Conservation (phyloP, 2,329 filamentous ascomycete species). For the Colletotrichum zoysiae region DNA sequence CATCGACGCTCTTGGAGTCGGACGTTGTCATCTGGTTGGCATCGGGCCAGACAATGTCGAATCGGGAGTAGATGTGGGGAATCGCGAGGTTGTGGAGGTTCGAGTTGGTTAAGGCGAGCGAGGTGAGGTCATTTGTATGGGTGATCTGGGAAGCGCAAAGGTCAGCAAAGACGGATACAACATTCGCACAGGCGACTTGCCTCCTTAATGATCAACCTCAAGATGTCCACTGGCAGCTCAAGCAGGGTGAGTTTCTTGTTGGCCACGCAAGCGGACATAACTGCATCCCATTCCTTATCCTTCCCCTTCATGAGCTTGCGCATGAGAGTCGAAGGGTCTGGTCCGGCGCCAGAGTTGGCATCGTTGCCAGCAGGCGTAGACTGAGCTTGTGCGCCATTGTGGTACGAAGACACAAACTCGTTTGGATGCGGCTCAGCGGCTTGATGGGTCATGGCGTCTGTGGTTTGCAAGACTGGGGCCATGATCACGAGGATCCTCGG, state of each 20-base stretch:
- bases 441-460: conserved; percentile 34
- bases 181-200: conserved; percentile 56
- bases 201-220: conserved; percentile 85
- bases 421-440: conserved; percentile 34
- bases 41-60: conserved; percentile 91
- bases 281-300: conserved; percentile 75
- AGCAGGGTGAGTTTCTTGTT: conserved; percentile 67
- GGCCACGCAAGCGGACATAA: conserved; percentile 56
- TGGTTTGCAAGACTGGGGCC: conserved; percentile 40
- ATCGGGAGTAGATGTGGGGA: conserved; percentile 85
- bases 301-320: conserved; percentile 66
- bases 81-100: conserved; percentile 80
- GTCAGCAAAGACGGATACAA: conserved; percentile 31
- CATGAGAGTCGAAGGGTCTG: conserved; percentile 42
- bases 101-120: conserved; percentile 82
- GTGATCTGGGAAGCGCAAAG: conserved; percentile 67
- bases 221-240: conserved; percentile 81
- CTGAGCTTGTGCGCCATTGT: conserved; percentile 16
- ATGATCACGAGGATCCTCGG: conserved; percentile 33
- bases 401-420: conserved; percentile 20
- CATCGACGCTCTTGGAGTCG: conserved; percentile 80
- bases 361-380: conserved; percentile 18
- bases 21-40: conserved; percentile 69
- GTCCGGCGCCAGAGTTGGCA: conserved; percentile 35
- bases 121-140: conserved; percentile 84